Evolutionary conservation across 345 rosid genomes (phyloP), one percentile per base, ranked within the genome.

Genomic region (Xanthoceras sorbifolium): DNA sequence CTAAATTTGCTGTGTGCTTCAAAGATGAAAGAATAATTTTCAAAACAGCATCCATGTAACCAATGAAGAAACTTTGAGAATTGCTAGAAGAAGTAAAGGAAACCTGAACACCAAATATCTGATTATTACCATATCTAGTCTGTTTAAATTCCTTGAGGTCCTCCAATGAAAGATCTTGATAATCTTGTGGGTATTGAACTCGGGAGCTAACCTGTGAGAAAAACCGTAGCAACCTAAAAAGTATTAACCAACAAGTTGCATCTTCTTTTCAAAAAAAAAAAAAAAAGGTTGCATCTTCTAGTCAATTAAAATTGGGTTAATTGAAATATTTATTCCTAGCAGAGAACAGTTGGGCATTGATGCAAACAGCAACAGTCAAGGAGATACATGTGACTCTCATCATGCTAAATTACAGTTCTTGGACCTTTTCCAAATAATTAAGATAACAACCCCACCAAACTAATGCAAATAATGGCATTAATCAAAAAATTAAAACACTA

Each of bases 121-220:
- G 31, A 69, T 77, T 67, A 69, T 86, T 93, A 96, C 97, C 99
- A 87, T 92, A 94, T 96, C 99, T 91, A 52, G 97, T 91, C 74
- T 94, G 97, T 86, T 93, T 94, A 81, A 96, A 94, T 72, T 96
- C 99, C 86, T 89, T 93, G 79, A 93, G 99, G 86, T 96, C 99
- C 83, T 96, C 97, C 57, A 79, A 84, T 72, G 98, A 90, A 78
- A 96, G 97, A 78, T 85, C 86, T 84, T 92, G 95, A 86, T 93
- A 82, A 82, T 94, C 98, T 81, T 87, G 86, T 32, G 97, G 94
- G 84, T 92, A 96, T 69, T 94, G 97, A 83, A 96, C 99, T 76
- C 97, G 92, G 81, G 85, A 96, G 86, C 90, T 91, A 83, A 93
- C 98, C 99, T 96, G 91, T 57, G 63, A 75, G 59, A 82, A 48